These are phyloP conservation scores for Backusella westeae DNA, from an alignment of 192 early-diverging fungal species.

Conservation along the genomic window DNA sequence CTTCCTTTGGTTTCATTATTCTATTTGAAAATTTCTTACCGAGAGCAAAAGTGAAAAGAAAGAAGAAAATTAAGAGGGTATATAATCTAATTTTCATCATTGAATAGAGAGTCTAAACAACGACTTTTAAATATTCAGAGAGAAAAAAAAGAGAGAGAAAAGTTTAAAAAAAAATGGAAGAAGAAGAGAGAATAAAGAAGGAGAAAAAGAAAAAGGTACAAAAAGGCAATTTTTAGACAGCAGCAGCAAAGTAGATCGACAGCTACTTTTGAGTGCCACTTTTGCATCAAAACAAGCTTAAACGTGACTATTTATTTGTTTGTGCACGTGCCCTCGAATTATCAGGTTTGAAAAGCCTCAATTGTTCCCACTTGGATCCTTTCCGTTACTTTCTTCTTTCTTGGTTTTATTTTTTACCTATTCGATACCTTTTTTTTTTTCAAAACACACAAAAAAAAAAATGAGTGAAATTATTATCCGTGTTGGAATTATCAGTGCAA, in stretches of 20 bases:
- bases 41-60: background rate
- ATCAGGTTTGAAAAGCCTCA: background rate
- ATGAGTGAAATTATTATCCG: constrained; percentile 19
- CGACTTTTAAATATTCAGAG: background rate
- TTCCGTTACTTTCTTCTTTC: background rate
- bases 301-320: background rate
- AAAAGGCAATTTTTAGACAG: background rate
- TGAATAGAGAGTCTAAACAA: background rate
- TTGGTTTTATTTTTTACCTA: background rate
- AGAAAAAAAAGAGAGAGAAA: background rate
- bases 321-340: background rate
- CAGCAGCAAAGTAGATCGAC: constrained; percentile 1
- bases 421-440: background rate
- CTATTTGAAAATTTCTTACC: background rate
- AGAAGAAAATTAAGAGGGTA: background rate
- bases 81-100: background rate
- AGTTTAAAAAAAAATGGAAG: background rate
- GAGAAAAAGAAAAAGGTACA: background rate
- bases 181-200: background rate
- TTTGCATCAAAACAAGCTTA: background rate
- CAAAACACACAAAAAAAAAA: background rate
- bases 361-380: background rate
- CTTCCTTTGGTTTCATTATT: background rate
- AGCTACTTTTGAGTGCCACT: background rate
- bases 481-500: constrained; percentile 16